Evolutionary conservation across 2,329 filamentous ascomycete genomes (phyloP).

Genomic region (Microsporum audouinii): DNA sequence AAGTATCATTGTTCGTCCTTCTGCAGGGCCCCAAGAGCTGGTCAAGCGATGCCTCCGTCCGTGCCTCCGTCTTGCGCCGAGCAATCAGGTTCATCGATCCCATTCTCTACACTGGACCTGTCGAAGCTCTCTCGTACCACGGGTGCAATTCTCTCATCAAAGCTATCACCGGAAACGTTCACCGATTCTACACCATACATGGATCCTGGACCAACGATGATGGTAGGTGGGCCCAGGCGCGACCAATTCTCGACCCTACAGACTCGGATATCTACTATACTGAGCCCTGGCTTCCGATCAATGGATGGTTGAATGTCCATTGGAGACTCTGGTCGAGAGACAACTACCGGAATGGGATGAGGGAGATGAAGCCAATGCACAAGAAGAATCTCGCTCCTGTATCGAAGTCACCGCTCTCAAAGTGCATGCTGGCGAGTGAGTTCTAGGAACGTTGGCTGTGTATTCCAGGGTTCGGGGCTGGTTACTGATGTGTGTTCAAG

Average conservation of each 20-base stretch:
- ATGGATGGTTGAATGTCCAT: conserved; percentile 10
- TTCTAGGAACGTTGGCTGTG: neutral
- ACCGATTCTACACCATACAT: conserved; percentile 11
- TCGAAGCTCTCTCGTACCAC: neutral
- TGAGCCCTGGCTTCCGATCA: conserved; percentile 11
- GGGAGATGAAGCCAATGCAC: neutral
- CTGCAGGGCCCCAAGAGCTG: conserved; percentile 9
- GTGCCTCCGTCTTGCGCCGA: conserved; percentile 4
- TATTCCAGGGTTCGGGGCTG: neutral
- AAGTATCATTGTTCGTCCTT: conserved; percentile 13
- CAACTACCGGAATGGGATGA: neutral
- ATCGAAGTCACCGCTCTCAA: neutral
- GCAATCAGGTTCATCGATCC: conserved; percentile 14
- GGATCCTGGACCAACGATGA: conserved; percentile 12
- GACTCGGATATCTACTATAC: conserved; percentile 5
- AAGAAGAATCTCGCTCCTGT: neutral
- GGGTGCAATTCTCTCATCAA: conserved; percentile 7
- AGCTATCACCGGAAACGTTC: conserved; percentile 9
- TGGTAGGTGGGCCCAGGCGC: neutral
- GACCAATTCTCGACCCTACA: conserved; percentile 5
- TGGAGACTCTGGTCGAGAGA: conserved; percentile 2
- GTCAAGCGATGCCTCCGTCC: neutral
- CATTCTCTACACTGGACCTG: conserved; percentile 10
- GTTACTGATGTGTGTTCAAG: neutral
- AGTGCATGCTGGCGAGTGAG: neutral